Conservation (phyloP, 805 yeast species). For the Sugiyamaella floridensis region DNA sequence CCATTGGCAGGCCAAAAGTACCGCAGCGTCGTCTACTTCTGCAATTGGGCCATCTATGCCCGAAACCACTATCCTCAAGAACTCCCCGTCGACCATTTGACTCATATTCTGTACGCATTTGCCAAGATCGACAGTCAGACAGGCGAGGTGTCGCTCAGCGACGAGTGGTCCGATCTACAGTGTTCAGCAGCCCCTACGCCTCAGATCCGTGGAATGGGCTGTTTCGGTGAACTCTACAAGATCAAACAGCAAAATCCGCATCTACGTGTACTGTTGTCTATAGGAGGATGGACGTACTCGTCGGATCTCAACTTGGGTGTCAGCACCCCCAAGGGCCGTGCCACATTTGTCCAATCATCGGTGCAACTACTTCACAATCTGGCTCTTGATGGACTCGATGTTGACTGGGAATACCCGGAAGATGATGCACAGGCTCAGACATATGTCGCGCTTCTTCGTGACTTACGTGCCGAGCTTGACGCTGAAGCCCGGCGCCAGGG, state of each 20-base stretch:
- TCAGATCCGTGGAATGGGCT: slow-evolving; percentile 36
- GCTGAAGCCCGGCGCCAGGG: slow-evolving; percentile 30
- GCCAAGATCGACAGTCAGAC: slow-evolving; percentile 47
- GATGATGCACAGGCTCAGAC: slow-evolving; percentile 39
- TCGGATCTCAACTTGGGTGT: slow-evolving; percentile 42
- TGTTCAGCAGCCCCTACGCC: slow-evolving; percentile 11
- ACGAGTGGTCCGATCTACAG: slow-evolving; percentile 56
- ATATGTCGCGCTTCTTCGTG: slow-evolving; percentile 39
- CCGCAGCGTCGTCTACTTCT: slow-evolving; percentile 20
- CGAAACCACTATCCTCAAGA: slow-evolving; percentile 54
- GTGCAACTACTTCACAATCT: slow-evolving; percentile 42
- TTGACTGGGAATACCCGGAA: slow-evolving; percentile 91
- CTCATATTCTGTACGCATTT: slow-evolving; percentile 78
- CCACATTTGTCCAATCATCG: slow-evolving; percentile 45
- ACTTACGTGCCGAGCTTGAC: slow-evolving; percentile 37
- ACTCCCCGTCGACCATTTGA: slow-evolving; percentile 48
- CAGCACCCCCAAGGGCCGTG: slow-evolving; percentile 34
- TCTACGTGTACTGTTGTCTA: slow-evolving; percentile 58
- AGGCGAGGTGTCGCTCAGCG: slow-evolving; percentile 51
- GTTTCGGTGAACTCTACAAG: slow-evolving; percentile 42
- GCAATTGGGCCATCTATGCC: slow-evolving; percentile 58
- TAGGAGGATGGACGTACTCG: slow-evolving; percentile 74
- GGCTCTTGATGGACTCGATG: slow-evolving; percentile 84
- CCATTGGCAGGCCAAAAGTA: background rate
- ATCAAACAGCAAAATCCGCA: slow-evolving; percentile 38